Evolutionary conservation across 2,329 filamentous ascomycete species (phyloP), one percentile per base, ranked within the genome.

Genomic region (Malbranchea zuffiana): DNA sequence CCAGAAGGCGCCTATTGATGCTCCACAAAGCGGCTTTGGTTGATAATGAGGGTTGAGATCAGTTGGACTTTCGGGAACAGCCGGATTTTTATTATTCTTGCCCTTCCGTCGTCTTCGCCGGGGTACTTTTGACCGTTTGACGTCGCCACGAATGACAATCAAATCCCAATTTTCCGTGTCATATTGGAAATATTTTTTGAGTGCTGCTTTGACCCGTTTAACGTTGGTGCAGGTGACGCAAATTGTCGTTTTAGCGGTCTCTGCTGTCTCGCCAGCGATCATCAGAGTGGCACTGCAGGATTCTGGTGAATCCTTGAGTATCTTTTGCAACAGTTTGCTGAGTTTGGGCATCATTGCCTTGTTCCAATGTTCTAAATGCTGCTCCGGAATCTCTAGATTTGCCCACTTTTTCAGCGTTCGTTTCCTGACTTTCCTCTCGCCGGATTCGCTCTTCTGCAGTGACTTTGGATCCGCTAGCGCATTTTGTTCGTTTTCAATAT

Each of bases 1-100:
- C 34, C 83, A 78, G 68, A 84, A 95, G 1, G 87, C 87, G 5
- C 88, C 88, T 41, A 96, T 95, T 28, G 86, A 94, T 5, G 88
- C 88, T 1, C 88, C 88, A 47, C 87, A 94, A 0, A 75, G 61
- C 1, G 88, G 88, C 15, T 73, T 72, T 48, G 78, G 68, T 56
- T 96, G 87, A 53, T 84, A 88, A 41, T 76, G 77, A 1, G 77
- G 76, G 50, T 92, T 94, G 47, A 60, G 45, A 34, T 61, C 51
- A 16, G 47, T 42, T 39, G 52, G 51, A 4, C 50, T 47, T 12
- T 49, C 48, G 25, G 49, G 45, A 19, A 52, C 50, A 5, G 50
- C 44, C 18, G 47, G 48, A 15, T 44, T 45, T 3, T 50, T 49
- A 3, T 50, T 50, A 12, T 54, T 47, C 31, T 52, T 55, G 13